These are phyloP conservation scores for Backusella psychrophila DNA, from an alignment of 192 early-diverging fungal genomes.

Conservation along the genomic window DNA sequence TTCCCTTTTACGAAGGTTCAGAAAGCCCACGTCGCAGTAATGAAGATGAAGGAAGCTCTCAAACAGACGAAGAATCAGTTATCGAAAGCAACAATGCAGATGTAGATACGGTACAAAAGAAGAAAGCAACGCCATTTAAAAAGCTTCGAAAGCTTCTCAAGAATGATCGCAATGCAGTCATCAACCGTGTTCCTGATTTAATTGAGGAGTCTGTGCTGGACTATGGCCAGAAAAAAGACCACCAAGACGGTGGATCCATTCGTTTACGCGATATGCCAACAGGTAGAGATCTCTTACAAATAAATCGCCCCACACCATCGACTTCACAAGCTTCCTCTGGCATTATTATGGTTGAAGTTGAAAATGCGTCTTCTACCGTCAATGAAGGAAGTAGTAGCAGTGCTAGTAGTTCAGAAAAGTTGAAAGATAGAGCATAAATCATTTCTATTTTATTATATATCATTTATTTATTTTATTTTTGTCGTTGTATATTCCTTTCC, in stretches of 20 bases:
- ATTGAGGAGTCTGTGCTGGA: conserved; percentile 29
- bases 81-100: neutral
- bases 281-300: conserved; percentile 23
- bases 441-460: neutral
- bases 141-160: conserved; percentile 3
- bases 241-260: neutral
- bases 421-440: neutral
- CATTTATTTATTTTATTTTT: neutral
- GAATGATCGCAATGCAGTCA: conserved; percentile 7
- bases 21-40: neutral
- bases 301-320: neutral
- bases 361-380: neutral
- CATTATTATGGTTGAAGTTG: neutral
- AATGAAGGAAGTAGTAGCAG: neutral
- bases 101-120: neutral
- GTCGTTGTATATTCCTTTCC: neutral
- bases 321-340: neutral
- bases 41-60: neutral
- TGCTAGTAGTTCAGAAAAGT: neutral
- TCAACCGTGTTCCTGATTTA: conserved; percentile 33
- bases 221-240: conserved; percentile 18
- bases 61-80: neutral
- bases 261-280: conserved; percentile 12
- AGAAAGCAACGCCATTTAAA: neutral
- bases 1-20: conserved; percentile 22